Evolutionary conservation across 2,329 filamentous ascomycete genomes (phyloP).

Genomic region (Ciborinia camelliae): DNA sequence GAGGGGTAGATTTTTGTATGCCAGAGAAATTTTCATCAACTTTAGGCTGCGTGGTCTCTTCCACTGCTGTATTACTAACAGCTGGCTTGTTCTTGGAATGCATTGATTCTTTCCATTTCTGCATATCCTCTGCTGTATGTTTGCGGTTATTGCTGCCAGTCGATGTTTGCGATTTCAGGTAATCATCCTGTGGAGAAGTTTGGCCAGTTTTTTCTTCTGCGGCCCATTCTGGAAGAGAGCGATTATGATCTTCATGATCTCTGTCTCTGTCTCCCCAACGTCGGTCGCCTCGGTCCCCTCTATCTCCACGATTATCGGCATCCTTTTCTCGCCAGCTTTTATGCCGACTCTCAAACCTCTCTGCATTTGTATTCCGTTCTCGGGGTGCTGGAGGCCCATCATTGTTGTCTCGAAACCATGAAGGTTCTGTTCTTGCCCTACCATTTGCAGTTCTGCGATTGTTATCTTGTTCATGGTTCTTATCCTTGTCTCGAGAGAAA

Average conservation of each 20-base stretch:
- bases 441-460: constrained; percentile 61
- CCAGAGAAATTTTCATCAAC: constrained; percentile 40
- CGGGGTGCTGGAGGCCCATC: constrained; percentile 32
- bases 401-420: constrained; percentile 63
- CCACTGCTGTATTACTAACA: constrained; percentile 32
- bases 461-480: constrained; percentile 45
- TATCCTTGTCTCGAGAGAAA: constrained; percentile 49
- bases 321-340: constrained; percentile 43
- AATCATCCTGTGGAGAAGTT: constrained; percentile 81
- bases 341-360: constrained; percentile 35
- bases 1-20: constrained; percentile 51
- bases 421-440: constrained; percentile 64
- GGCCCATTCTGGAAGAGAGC: constrained; percentile 71
- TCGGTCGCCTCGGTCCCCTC: constrained; percentile 28
- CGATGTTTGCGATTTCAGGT: constrained; percentile 88
- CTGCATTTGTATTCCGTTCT: constrained; percentile 38
- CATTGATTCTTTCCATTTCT: constrained; percentile 92
- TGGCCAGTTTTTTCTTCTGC: constrained; percentile 70
- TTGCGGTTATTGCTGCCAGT: constrained; percentile 39
- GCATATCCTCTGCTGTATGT: constrained; percentile 87
- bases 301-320: constrained; percentile 37
- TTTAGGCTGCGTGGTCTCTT: constrained; percentile 40
- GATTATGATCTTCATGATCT: constrained; percentile 42
- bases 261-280: constrained; percentile 49
- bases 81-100: constrained; percentile 33